These are phyloP conservation scores for Diplocarpon rosae DNA, from an alignment of 2,329 filamentous ascomycete genomes.

Conservation along the genomic window DNA sequence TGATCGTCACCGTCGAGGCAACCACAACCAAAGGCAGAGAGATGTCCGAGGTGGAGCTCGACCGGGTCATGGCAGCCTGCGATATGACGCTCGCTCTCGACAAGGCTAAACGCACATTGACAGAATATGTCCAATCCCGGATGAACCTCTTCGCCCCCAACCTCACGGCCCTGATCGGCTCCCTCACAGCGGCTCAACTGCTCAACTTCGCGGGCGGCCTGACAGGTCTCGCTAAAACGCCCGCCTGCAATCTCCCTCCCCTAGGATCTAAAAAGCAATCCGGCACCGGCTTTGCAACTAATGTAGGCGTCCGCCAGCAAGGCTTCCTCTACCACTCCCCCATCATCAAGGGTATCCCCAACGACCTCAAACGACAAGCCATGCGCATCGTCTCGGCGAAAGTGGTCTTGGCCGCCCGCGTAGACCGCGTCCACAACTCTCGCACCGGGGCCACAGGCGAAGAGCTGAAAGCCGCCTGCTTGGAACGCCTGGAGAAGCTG, in stretches of 20 bases:
- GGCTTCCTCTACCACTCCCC: slow-evolving; percentile 89
- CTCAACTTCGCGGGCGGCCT: slow-evolving; percentile 88
- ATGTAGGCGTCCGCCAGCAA: slow-evolving; percentile 81
- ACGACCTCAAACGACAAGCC: slow-evolving; percentile 81
- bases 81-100: slow-evolving; percentile 83
- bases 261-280: slow-evolving; percentile 83
- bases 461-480: slow-evolving; percentile 68
- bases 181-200: slow-evolving; percentile 88
- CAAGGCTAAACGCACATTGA: slow-evolving; percentile 73
- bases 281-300: slow-evolving; percentile 75
- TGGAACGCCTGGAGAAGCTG: slow-evolving; percentile 82
- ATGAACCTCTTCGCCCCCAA: slow-evolving; percentile 97
- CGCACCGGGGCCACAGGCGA: slow-evolving; percentile 76
- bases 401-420: slow-evolving; percentile 82
- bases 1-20: slow-evolving; percentile 93
- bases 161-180: slow-evolving; percentile 79
- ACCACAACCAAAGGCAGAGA: slow-evolving; percentile 77
- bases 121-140: slow-evolving; percentile 89
- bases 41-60: slow-evolving; percentile 64
- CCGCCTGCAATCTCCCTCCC: slow-evolving; percentile 83
- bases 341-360: slow-evolving; percentile 74
- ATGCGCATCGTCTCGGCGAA: slow-evolving; percentile 93
- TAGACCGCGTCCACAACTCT: slow-evolving; percentile 74
- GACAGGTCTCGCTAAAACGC: slow-evolving; percentile 79
- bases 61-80: slow-evolving; percentile 65